Percentiles rank a stretch among this genome's conserved stretches.
phyloP scores from a whole-genome alignment of 1,284 basidiomycete species.

The Golubevia sp. region DNA sequence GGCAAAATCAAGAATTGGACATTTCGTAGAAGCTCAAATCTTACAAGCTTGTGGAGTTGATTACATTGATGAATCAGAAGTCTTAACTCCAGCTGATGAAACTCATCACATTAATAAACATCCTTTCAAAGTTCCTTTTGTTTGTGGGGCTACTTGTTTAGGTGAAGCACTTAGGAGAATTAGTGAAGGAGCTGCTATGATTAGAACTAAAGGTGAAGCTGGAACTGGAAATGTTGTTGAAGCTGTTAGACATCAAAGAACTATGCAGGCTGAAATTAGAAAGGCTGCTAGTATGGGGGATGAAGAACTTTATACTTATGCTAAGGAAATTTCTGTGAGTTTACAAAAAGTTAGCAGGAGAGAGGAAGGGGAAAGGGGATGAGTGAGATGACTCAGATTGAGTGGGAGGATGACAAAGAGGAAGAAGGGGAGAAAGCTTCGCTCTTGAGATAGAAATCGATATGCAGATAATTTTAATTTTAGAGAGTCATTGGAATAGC shows the following conservation, averaged over 20 bases:
- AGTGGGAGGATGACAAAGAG: too few species aligned
- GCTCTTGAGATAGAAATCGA: too few species aligned
- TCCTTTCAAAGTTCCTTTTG: slow-evolving; percentile 69
- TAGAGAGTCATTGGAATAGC: too few species aligned
- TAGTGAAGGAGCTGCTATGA: slow-evolving; percentile 91
- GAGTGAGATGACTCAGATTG: too few species aligned
- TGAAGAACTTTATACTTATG: slow-evolving; percentile 92
- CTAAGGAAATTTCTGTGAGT: slow-evolving; percentile 71
- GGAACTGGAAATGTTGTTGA: slow-evolving; percentile 98
- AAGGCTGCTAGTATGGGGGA: slow-evolving; percentile 75
- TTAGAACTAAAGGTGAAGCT: slow-evolving; percentile 91
- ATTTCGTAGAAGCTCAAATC: slow-evolving; percentile 95
- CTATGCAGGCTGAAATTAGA: slow-evolving; percentile 82
- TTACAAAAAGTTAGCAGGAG: too few species aligned
- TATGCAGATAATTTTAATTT: too few species aligned
- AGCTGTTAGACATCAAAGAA: slow-evolving; percentile 82
- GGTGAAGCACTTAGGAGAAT: slow-evolving; percentile 92
- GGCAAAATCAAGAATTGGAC: slow-evolving; percentile 94
- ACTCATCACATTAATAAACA: slow-evolving; percentile 64
- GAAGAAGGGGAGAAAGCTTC: too few species aligned
- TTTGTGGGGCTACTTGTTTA: slow-evolving; percentile 69
- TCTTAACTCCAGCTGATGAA: slow-evolving; percentile 86
- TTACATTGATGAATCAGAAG: slow-evolving; percentile 94
- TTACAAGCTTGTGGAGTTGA: slow-evolving; percentile 92
- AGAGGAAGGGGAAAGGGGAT: too few species aligned